phyloP scores from a whole-genome alignment of 108 stramenopile genomes.

The Licmophora abbreviata region DNA sequence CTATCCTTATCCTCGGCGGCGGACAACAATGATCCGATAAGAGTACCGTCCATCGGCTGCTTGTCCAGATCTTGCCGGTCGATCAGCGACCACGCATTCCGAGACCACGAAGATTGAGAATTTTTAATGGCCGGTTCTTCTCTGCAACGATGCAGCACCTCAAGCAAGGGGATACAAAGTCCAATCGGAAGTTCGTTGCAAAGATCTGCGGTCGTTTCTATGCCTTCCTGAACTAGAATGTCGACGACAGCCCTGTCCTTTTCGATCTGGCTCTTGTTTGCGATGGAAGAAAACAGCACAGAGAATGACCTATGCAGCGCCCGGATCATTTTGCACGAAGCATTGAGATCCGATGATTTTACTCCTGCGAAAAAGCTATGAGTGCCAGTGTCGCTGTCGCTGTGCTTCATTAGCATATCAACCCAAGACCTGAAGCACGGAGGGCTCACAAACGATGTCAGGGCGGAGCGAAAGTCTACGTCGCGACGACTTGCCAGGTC shows the following conservation, averaged over 20 bases:
- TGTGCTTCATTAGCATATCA: constrained; percentile 11
- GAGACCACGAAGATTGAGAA: constrained; percentile 21
- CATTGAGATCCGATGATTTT: constrained; percentile 23
- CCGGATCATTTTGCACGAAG: constrained; percentile 31
- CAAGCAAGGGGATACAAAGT: constrained; percentile 57
- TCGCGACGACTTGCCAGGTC: constrained; percentile 4
- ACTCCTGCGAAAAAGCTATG: constrained; percentile 7
- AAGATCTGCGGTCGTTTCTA: constrained; percentile 27
- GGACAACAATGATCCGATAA: background rate
- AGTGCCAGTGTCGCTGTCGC: background rate
- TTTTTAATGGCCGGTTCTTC: constrained; percentile 21
- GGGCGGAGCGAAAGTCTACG: background rate
- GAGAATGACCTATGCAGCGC: constrained; percentile 42
- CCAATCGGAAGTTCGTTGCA: constrained; percentile 52
- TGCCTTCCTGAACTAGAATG: constrained; percentile 58
- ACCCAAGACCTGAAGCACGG: constrained; percentile 37
- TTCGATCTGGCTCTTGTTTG: background rate
- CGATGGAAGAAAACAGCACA: constrained; percentile 10
- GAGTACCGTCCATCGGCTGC: constrained; percentile 13
- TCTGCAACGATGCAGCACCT: constrained; percentile 57
- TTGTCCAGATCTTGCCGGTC: constrained; percentile 69
- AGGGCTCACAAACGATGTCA: constrained; percentile 11
- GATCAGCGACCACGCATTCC: constrained; percentile 61
- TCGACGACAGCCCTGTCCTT: constrained; percentile 30
- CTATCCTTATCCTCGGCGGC: constrained; percentile 34